Conservation (phyloP, 2,329 filamentous ascomycete genomes). For the Helotiales sp. region DNA sequence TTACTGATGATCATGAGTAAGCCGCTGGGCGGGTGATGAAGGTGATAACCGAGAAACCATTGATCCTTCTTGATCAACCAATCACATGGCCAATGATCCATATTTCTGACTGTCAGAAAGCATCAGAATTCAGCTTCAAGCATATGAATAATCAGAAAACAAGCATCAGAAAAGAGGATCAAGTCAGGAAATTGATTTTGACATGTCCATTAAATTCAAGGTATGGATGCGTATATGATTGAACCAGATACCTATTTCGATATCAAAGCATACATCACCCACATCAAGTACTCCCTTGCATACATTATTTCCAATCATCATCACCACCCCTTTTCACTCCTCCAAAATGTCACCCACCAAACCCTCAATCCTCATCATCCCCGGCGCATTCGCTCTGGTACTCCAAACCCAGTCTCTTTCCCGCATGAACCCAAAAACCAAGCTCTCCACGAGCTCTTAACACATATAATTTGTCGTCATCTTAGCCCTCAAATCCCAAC, state of each 20-base stretch:
- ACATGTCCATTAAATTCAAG: background rate
- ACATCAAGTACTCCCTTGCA: background rate
- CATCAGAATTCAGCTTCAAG: background rate
- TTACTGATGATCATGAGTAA: too few species aligned
- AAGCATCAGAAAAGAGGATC: background rate
- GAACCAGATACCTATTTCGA: background rate
- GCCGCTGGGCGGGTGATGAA: too few species aligned
- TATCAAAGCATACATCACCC: background rate
- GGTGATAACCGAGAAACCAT: too few species aligned
- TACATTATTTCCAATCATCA: background rate
- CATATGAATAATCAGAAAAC: background rate
- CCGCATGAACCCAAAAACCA: too few species aligned
- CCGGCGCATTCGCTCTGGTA: slow-evolving; percentile 18
- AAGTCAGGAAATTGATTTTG: background rate
- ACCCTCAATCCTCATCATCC: slow-evolving; percentile 19
- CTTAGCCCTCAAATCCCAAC: too few species aligned
- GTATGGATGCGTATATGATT: too few species aligned
- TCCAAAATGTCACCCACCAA: slow-evolving; percentile 33
- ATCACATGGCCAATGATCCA: background rate
- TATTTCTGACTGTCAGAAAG: slow-evolving; percentile 8
- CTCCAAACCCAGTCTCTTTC: too few species aligned
- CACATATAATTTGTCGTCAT: too few species aligned
- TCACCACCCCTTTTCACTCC: background rate
- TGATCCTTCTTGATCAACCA: background rate
- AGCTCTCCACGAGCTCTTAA: too few species aligned